Conservation (phyloP, 805 yeast genomes). For the Lipomyces japonicus region DNA sequence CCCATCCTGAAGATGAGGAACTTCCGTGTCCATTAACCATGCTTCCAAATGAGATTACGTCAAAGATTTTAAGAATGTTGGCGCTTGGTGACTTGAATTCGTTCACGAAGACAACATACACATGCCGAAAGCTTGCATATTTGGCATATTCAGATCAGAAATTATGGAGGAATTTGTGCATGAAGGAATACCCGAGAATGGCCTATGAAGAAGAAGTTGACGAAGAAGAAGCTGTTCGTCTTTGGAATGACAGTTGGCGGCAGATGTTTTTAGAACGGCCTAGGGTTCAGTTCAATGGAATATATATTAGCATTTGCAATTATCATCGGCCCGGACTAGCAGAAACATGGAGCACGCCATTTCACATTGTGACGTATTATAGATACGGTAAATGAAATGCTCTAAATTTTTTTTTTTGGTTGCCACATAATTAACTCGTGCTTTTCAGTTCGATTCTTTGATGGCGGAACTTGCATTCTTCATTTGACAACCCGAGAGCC, state of each 20-base stretch:
- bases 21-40: conserved; percentile 21
- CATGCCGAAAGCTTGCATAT: conserved; percentile 31
- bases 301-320: conserved; percentile 79
- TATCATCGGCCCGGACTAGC: conserved; percentile 81
- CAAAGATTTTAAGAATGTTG: conserved; percentile 30
- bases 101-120: conserved; percentile 31
- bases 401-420: background rate
- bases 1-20: conserved; percentile 22
- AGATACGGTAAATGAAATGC: conserved; percentile 48
- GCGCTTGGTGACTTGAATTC: conserved; percentile 32
- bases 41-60: conserved; percentile 25
- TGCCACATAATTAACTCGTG: background rate
- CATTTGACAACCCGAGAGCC: conserved; percentile 75
- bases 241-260: conserved; percentile 39
- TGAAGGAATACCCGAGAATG: conserved; percentile 30
- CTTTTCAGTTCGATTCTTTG: conserved; percentile 57
- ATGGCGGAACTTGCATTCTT: conserved; percentile 70
- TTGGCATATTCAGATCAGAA: conserved; percentile 28
- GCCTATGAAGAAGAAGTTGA: conserved; percentile 29
- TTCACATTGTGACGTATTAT: conserved; percentile 81
- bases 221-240: conserved; percentile 17
- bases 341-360: conserved; percentile 65
- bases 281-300: conserved; percentile 72
- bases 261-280: conserved; percentile 64
- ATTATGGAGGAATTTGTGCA: conserved; percentile 33